Evolutionary conservation across 257 asterid genomes (phyloP).

Genomic region (Craterostigma plantagineum): DNA sequence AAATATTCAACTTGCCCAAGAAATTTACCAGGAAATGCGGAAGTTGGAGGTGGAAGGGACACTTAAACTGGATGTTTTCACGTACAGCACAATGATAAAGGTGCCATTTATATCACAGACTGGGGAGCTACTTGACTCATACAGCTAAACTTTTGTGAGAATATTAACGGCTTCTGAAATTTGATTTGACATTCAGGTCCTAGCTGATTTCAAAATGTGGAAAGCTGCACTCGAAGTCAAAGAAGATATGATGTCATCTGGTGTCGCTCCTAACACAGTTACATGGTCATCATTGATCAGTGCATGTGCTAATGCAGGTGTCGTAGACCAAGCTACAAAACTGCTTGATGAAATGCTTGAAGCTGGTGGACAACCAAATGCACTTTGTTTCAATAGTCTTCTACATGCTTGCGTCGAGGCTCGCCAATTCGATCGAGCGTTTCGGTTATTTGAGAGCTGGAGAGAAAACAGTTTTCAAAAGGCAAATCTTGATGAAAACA

Average conservation of each 20-base stretch:
- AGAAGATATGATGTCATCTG: constrained; percentile 62
- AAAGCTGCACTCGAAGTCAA: constrained; percentile 59
- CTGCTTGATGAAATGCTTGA: constrained; percentile 79
- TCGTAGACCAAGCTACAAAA: constrained; percentile 53
- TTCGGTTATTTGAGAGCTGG: constrained; percentile 74
- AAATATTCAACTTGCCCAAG: constrained; percentile 72
- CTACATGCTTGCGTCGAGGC: constrained; percentile 91
- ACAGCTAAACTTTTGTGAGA: constrained; percentile 13
- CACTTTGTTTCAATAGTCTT: constrained; percentile 69
- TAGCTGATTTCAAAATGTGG: constrained; percentile 95
- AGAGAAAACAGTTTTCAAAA: constrained; percentile 35
- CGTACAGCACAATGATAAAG: constrained; percentile 88
- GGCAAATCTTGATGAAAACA: constrained; percentile 12
- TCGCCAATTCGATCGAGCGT: constrained; percentile 85
- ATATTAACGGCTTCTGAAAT: constrained; percentile 15
- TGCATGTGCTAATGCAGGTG: constrained; percentile 85
- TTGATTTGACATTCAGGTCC: constrained; percentile 51
- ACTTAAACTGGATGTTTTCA: constrained; percentile 70
- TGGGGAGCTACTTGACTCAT: too few species aligned
- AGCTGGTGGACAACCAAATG: constrained; percentile 59
- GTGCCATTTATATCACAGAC: constrained; percentile 15
- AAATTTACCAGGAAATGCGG: constrained; percentile 40
- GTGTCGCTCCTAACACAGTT: constrained; percentile 56
- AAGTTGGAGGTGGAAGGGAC: constrained; percentile 44
- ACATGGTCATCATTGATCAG: constrained; percentile 87